Percentiles rank a stretch among this genome's conserved stretches.
These are phyloP conservation scores for Apiospora phragmitis DNA, from an alignment of 2,329 filamentous ascomycete species.

Conservation along the genomic window DNA sequence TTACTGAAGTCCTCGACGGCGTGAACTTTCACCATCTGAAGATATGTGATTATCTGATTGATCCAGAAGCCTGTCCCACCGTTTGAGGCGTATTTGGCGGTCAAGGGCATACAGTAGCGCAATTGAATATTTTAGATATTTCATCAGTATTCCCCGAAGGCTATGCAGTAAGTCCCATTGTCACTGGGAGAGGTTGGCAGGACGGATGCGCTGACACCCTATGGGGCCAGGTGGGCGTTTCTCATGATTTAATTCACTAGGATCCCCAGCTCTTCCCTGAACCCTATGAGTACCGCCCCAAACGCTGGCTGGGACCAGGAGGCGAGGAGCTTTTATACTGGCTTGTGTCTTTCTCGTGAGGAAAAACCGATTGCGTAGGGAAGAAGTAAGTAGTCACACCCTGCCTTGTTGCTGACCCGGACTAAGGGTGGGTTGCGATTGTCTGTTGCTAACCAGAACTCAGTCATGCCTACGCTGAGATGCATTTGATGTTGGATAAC, in stretches of 20 bases:
- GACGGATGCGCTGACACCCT: no score
- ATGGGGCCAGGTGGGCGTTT: neutral
- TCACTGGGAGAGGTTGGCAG: no score
- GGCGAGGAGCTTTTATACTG: neutral
- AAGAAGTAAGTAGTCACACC: neutral
- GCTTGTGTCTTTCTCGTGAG: neutral
- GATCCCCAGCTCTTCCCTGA: neutral
- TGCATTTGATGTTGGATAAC: neutral
- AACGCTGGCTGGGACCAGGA: neutral
- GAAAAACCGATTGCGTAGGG: neutral
- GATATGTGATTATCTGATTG: no score
- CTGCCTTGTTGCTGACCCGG: neutral
- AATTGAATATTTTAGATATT: no score
- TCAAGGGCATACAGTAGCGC: no score
- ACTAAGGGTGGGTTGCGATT: neutral
- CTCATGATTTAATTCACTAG: neutral
- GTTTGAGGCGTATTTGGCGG: no score
- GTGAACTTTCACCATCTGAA: no score
- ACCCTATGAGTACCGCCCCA: neutral
- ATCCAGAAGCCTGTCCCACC: no score
- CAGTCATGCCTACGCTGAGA: neutral
- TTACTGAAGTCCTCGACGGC: no score
- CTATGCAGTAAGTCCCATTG: no score
- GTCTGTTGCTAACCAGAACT: neutral
- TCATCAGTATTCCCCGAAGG: neutral